Base-by-base conservation (phyloP, 805 yeast species). In the Ogataea pini region DNA sequence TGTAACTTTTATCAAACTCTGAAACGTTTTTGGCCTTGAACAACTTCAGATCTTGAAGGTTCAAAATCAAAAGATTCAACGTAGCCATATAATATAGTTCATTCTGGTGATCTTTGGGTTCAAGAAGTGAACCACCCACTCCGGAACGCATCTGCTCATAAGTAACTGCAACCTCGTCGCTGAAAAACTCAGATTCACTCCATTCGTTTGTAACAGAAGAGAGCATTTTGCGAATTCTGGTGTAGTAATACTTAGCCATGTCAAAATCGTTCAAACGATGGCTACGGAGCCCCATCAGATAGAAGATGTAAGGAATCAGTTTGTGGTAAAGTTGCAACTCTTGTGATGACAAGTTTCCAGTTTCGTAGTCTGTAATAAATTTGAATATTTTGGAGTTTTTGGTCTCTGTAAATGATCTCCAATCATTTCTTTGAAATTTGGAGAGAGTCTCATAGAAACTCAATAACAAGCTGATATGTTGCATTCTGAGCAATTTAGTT, bases 171-270 rank as follows among this genome's bases (percentile, higher is more conserved):
- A 59, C 40, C 12, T 46, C 51, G 39, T 64, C 66, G 31, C 42
- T 58, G 42, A 61, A 57, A 36, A 62, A 63, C 18, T 52, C 50
- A 12, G 51, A 49, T 20, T 47, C 44, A 29, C 53, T 56, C 4
- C 57, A 47, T 29, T 60, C 64, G 41, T 52, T 57, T 2, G 45
- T 12, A 7, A 27, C 22, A 1, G 58, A 46, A 6, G 63, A 56
- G 29, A 46, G 50, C n/a, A 61, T 39, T 39, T 54, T 56, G 20
- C 72, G 58, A 5, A 72, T 68, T 46, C 69, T 68, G 29, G 60
- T 46, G 50, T 69, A 74, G 49, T 73, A 73, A 47, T 67, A 68
- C 45, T 72, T 68, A 1, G 81, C 72, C 1, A 65, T 59, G 16
- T 60, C 58, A 4, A 70, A 46, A 17, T 73, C 66, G 3, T 75